Conservation (phyloP, 306 rosid species). For the Castanospermum australe region DNA sequence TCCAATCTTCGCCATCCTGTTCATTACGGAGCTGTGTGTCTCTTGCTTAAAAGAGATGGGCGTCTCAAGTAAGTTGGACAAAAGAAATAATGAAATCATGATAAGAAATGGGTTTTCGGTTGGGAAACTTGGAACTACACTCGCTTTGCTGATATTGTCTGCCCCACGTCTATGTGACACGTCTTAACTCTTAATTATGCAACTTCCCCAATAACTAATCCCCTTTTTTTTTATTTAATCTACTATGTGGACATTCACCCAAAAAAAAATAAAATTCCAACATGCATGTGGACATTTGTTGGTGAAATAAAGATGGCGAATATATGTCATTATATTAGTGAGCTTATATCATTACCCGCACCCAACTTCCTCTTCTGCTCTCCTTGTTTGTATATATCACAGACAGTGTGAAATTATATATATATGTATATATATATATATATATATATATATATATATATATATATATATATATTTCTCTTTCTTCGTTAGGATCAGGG, state of each 20-base stretch:
- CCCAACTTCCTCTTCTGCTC: background rate
- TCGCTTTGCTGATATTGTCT: background rate
- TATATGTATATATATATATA: too few species aligned
- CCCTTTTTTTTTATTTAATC: too few species aligned
- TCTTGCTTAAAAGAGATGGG: background rate
- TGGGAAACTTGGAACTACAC: background rate
- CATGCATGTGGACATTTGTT: too few species aligned
- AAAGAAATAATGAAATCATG: background rate
- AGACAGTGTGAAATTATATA: too few species aligned
- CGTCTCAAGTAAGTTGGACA: background rate
- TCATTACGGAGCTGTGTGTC: background rate
- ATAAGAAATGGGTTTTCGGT: background rate
- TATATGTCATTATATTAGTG: background rate
- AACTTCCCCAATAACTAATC: too few species aligned
- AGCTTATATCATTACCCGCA: background rate
- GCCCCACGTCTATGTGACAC: too few species aligned
- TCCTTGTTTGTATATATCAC: too few species aligned
- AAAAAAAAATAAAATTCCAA: too few species aligned
- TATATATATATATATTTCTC: too few species aligned
- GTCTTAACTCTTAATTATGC: too few species aligned
- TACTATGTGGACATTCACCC: too few species aligned
- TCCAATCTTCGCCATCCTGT: background rate
- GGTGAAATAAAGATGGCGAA: background rate
- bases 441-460: too few species aligned
- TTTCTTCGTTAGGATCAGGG: background rate